Evolutionary conservation across 2,329 filamentous ascomycete species (phyloP), one percentile per base, ranked within the genome.

Genomic region (Fusarium bactridioides): DNA sequence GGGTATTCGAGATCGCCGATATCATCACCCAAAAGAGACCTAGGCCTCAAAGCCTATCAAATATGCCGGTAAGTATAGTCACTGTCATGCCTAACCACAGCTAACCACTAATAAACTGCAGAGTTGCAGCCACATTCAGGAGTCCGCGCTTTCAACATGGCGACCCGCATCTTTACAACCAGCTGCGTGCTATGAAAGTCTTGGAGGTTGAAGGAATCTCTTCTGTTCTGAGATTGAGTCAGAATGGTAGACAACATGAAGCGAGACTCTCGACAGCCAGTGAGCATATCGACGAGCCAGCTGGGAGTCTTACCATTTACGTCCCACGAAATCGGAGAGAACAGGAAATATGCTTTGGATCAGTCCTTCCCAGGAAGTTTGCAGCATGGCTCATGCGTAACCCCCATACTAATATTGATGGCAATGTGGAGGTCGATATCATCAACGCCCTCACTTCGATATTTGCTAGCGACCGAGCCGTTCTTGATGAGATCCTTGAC

Each of bases 311-410:
- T 10, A 57, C 23, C 3, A 58, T 74, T 9, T 74, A 70, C 45
- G 64, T 75, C 3, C 64, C 71, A 5, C 48, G 43, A 29, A 41
- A 62, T 2, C 56, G 44, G 3, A 73, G 12, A 45, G 53, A 29
- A 4, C 73, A 73, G 9, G 69, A 73, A 15, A 15, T 69, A 0
- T 75, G 54, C n/a, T 74, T 75, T 19, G 48, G 43, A 29, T 74
- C 64, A 29, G 61, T 73, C 2, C 55, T 75, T 5, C 69, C 71
- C 0, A 64, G 66, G n/a, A 73, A 69, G 9, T 15, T 74, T 23
- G 61, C 61, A 1, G 44, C 58, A 19, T 72, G 73, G 73, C 61
- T 75, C 5, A 72, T 70, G 66, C 38, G 48, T 21, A 33, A 40
- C 6, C 55, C 61, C 1, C 33, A 10, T 8, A 60, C 40, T 19